Evolutionary conservation across 169 alveolate genomes (phyloP).

Genomic region (Eimeria zaria): DNA sequence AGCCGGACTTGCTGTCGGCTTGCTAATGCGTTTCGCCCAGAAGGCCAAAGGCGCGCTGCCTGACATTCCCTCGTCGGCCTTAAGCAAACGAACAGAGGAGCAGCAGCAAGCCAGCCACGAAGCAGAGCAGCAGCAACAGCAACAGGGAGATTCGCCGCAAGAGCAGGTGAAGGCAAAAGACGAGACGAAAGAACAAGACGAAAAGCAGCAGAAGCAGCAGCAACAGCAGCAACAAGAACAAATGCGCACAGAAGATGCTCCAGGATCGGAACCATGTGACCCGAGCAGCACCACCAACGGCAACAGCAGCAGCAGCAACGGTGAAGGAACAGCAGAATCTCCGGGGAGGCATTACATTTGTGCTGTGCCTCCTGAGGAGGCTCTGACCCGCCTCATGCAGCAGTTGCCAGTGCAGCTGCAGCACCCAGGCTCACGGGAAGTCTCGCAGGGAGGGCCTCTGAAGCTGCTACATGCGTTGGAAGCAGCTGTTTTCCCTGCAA

Average conservation of each 20-base stretch:
- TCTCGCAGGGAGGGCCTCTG: neutral
- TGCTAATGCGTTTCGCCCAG: slow-evolving; percentile 71
- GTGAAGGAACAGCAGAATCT: neutral
- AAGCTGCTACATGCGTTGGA: neutral
- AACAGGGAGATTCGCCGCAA: neutral
- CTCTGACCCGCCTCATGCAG: slow-evolving; percentile 15
- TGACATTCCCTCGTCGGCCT: slow-evolving; percentile 31
- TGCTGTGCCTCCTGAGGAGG: neutral
- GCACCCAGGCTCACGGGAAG: neutral
- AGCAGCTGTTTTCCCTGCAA: neutral
- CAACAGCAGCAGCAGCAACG: slow-evolving; percentile 58
- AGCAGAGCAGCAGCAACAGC: neutral
- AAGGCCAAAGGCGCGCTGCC: slow-evolving; percentile 59
- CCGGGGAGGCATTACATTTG: neutral
- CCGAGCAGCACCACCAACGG: slow-evolving; percentile 9
- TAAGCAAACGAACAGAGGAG: neutral
- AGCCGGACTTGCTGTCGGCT: slow-evolving; percentile 49
- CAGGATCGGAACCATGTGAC: neutral
- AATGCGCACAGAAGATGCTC: neutral
- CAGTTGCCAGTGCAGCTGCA: slow-evolving; percentile 4
- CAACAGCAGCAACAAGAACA: slow-evolving; percentile 30
- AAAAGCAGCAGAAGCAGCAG: neutral
- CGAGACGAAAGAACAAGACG: neutral
- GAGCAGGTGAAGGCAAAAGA: neutral
- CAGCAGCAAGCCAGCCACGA: neutral